A percentile compares a stretch with the other conserved stretches of the same genome.
Conservation (phyloP, 2,329 filamentous ascomycete genomes). For the Talaromyces rugulosus region DNA sequence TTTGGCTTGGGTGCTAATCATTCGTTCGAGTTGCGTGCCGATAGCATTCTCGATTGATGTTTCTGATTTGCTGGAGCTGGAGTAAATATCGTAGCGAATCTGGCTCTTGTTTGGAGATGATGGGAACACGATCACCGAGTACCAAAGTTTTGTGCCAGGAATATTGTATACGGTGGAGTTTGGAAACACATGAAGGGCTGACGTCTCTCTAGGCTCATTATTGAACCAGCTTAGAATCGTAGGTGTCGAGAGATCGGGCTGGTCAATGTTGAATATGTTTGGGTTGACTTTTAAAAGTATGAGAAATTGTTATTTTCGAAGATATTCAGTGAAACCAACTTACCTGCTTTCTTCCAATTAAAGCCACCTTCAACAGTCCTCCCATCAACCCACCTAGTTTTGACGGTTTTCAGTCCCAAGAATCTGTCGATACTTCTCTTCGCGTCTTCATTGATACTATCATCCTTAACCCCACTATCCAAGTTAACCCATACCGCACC, state of each 20-base stretch:
- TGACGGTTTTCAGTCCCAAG: conserved; percentile 15
- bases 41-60: background rate
- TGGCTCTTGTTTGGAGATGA: conserved; percentile 21
- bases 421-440: background rate
- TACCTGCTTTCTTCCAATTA: conserved; percentile 32
- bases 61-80: background rate
- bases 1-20: conserved; percentile 5
- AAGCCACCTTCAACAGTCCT: conserved; percentile 24
- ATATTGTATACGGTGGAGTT: conserved; percentile 18
- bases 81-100: conserved; percentile 30
- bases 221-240: conserved; percentile 1
- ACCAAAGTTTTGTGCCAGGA: conserved; percentile 14
- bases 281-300: background rate
- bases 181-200: conserved; percentile 19
- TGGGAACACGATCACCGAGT: conserved; percentile 25
- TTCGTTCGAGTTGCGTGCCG: conserved; percentile 3
- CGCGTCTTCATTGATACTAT: conserved; percentile 8
- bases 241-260: background rate
- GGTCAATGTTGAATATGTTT: conserved; percentile 4
- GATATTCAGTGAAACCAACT: conserved; percentile 3
- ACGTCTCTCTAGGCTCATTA: background rate
- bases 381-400: conserved; percentile 24
- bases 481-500: conserved; percentile 20
- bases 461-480: conserved; percentile 23
- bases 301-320: background rate